Evolutionary conservation across 1,284 basidiomycete species (phyloP), one percentile per base, ranked within the genome.

Genomic region (Trichosporon sp.): DNA sequence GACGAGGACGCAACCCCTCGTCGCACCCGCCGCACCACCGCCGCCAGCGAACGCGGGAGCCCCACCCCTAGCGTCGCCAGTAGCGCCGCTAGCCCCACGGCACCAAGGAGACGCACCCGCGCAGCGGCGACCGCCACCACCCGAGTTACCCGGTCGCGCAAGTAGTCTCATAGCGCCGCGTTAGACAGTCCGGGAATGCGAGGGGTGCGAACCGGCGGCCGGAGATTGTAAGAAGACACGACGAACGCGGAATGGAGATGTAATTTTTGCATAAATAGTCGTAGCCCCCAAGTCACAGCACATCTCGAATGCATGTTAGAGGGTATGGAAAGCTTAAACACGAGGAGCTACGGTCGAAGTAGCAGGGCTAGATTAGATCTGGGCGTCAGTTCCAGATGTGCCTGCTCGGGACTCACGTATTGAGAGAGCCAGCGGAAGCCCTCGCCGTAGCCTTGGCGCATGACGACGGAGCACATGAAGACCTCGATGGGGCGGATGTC

Each of bases 401-500:
- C n/a, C n/a, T n/a, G n/a, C 4, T 7, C 23, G n/a, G 15, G 8
- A 83, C 88, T 78, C 81, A 92, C 89, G 86, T 98, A 98, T 93
- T 98, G 95, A 74, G 93, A 96, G 76, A 99, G 82, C 96, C 96
- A 99, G 76, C 95, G 89, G 92, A 99, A 98, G 74, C 92, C 96
- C 86, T 99, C 97, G 72, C 95, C 96, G 84, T 99, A 99, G 70
- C 96, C 96, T 84, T 98, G 95, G 83, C 96, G 89, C 88, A 97
- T 95, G 69, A 99, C 96, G 70, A 99, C 96, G 18, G 97, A 99
- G 87, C 95, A 98, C 97, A 99, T 99, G 89, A 98, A 99, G 78
- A 99, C 89, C 84, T 99, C 97, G 83, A 99, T 98, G 35, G 97
- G 96, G 74, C 97, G 90, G 77, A 99, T 98, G 84, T 98, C 96